Base-by-base conservation (phyloP, 1,284 basidiomycete species). In the Anthracocystis setariae region DNA sequence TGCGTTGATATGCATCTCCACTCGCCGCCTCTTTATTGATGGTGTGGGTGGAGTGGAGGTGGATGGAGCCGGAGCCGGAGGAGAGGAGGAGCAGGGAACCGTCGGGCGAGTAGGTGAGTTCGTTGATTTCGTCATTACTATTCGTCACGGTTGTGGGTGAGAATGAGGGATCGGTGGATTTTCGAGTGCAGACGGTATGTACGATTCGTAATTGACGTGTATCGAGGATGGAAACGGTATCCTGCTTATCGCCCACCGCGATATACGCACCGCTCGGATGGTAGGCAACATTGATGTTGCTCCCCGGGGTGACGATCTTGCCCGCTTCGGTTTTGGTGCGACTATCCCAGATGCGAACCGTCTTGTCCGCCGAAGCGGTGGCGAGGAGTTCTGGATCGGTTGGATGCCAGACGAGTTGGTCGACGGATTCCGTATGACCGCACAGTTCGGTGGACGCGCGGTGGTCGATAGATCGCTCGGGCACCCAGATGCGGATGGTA, bases 251-350 rank as follows among this genome's bases (percentile, higher is more conserved):
- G 4, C 77, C 77, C 2, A 76, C 72, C 0, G 79, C 78, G 0
- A 80, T n/a, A n/a, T 60, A 59, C 18, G 72, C 33, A 0, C 80
- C 80, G 7, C 43, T 17, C 0, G 80, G 80, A 53, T 76, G 74
- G 46, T 73, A 82, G 10, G 68, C 48, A 15, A 82, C 50, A 40
- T 82, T 82, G 58, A 79, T 76, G 44, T 82, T 80, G 3, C 64
- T 37, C 0, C 75, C 77, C 0, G 75, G 67, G 0, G 77, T 82
- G 0, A 10, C 8, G 35, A 12, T 50, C 44, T 10, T 29, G 24
- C 24, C 35, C 44, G 17, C 48, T 42, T 8, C 27, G 10, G n/a
- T 27, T 35, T 45, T 52, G 8, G 42, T 9, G 4, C 78, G 60
- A 7, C 69, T 58, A 50, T 81, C 80, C 79, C 80, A 81, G 5